phyloP scores from a whole-genome alignment of 805 yeast species.

The Kazachstania kunashirensis region DNA sequence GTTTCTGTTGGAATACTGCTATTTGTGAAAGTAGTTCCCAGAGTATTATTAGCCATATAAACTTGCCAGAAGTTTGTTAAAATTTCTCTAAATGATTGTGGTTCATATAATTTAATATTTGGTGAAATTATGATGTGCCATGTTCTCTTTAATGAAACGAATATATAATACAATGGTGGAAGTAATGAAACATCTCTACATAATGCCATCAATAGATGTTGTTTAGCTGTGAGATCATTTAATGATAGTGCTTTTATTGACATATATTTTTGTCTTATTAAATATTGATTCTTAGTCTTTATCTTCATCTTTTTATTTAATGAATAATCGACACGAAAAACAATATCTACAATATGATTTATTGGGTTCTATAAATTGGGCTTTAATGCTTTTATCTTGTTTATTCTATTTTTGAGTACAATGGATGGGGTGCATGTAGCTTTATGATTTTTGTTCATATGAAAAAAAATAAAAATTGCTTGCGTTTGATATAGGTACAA shows the following conservation, averaged over 20 bases:
- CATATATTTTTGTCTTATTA: conserved; percentile 9
- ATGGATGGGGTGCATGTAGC: too few species aligned
- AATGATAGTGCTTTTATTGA: conserved; percentile 54
- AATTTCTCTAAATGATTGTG: conserved; percentile 17
- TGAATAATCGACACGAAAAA: too few species aligned
- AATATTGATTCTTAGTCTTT: conserved; percentile 1
- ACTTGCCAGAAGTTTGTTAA: conserved; percentile 16
- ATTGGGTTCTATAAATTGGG: too few species aligned
- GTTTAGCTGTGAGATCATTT: conserved; percentile 61
- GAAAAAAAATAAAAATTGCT: too few species aligned
- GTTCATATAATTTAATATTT: conserved; percentile 17
- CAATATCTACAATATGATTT: too few species aligned
- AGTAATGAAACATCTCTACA: conserved; percentile 69
- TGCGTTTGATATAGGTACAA: too few species aligned
- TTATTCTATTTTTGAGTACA: too few species aligned
- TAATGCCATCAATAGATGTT: conserved; percentile 66
- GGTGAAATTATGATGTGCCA: conserved; percentile 11
- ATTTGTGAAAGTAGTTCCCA: too few species aligned
- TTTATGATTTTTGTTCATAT: too few species aligned
- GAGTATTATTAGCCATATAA: conserved; percentile 10
- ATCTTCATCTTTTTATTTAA: too few species aligned
- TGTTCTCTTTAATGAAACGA: conserved; percentile 32
- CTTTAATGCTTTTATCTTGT: too few species aligned
- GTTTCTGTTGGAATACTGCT: background rate
- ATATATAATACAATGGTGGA: conserved; percentile 51